These are phyloP conservation scores for Cicer bijugum DNA, from an alignment of 306 rosid genomes.

Conservation along the genomic window DNA sequence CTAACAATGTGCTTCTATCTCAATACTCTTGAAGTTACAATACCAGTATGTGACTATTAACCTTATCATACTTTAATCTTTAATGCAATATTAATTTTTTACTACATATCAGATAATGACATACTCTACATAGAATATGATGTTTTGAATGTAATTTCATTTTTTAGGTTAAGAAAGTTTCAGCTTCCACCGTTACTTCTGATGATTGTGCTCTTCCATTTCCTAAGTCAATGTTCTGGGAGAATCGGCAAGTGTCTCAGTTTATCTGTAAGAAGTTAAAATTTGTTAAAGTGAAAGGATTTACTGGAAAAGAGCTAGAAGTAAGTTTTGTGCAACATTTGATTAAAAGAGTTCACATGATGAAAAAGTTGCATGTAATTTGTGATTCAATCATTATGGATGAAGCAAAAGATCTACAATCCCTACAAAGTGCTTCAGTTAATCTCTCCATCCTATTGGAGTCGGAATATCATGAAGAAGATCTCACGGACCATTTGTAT, in stretches of 20 bases:
- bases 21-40: too few species aligned
- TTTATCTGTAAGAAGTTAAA: conserved; percentile 26
- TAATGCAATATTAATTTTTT: not conserved
- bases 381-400: too few species aligned
- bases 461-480: too few species aligned
- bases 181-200: not conserved
- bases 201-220: conserved; percentile 1
- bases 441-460: too few species aligned
- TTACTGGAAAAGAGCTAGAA: conserved; percentile 34
- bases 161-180: not conserved
- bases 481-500: too few species aligned
- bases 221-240: conserved; percentile 27
- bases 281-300: conserved; percentile 8
- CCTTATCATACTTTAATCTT: too few species aligned
- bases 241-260: not conserved
- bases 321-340: conserved; percentile 37
- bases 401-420: too few species aligned
- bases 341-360: not conserved
- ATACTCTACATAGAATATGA: not conserved
- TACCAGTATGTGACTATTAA: too few species aligned
- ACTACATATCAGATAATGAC: too few species aligned
- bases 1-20: not conserved
- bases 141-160: not conserved
- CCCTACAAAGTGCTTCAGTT: too few species aligned
- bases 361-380: not conserved